Evolutionary conservation across 2,329 filamentous ascomycete species (phyloP), one percentile per base, ranked within the genome.

Genomic region (Verticillium tricorpus): DNA sequence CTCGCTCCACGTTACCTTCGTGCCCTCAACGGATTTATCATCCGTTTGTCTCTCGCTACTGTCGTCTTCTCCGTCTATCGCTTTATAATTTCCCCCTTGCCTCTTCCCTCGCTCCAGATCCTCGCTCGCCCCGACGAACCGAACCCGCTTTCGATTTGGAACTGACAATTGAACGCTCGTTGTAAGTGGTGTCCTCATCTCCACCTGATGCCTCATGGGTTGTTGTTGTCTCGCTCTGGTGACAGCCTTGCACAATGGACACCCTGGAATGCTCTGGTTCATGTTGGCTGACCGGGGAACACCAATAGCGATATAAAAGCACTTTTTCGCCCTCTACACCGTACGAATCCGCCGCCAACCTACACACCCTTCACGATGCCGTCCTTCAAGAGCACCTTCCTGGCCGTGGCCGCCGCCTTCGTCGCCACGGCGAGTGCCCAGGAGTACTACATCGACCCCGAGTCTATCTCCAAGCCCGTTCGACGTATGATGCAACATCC

Each of bases 391-490:
- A 75, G 79, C 65, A 75, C 81, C 63, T 67, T 85, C 66, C 69
- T 88, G 75, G 82, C 86, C 66, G 73, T 82, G 67, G 85, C 84
- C 69, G 71, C 82, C 50, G 77, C 82, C 64, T 74, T 88, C 64
- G 72, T 82, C 66, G 75, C 81, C 34, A 72, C 80, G 63, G 40
- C 45, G 28, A 54, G 45, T 22, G 82, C 85, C 66, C 81, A 83
- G 66, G 81, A 81, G 65, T 87, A 87, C 70, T 66, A 67, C 35
- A 88, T 93, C 71, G 80, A 90, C 59, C 89, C 90, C 4, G 67
- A 78, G 17, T 82, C 75, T 35, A 89, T 93, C 2, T 70, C 81
- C 3, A 32, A 85, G 39, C 66, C 76, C 56, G 75, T 73, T 57
- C 80, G 84, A 75, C 73, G 85, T 88, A 78, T 62, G 85, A 73